These are phyloP conservation scores for Moricandia moricandioides DNA, from an alignment of 345 rosid genomes.

Conservation along the genomic window DNA sequence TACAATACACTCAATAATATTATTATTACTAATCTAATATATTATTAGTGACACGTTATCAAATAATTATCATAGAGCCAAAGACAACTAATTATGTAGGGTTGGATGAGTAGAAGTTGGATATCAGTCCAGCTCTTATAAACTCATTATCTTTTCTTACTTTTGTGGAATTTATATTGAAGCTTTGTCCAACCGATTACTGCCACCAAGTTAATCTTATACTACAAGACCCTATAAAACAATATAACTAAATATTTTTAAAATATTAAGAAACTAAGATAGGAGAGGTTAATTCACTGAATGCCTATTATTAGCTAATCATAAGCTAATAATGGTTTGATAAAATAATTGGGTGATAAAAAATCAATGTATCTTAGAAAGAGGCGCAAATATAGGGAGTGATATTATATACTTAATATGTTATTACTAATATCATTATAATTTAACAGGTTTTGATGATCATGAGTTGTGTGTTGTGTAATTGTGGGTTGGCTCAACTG, in stretches of 20 bases:
- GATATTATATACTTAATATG: background rate
- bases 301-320: slow-evolving; percentile 35
- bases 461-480: slow-evolving; percentile 35
- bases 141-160: background rate
- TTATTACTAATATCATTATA: slow-evolving; percentile 2
- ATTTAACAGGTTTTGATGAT: background rate
- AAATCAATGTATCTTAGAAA: slow-evolving; percentile 19
- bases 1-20: slow-evolving; percentile 30
- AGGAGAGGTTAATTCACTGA: slow-evolving; percentile 30
- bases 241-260: background rate
- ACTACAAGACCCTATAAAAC: background rate
- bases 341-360: slow-evolving; percentile 24
- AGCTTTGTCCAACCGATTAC: background rate
- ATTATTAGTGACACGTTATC: slow-evolving; percentile 27
- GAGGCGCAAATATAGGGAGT: slow-evolving; percentile 39
- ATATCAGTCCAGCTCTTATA: background rate
- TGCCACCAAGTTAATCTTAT: slow-evolving; percentile 6
- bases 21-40: slow-evolving; percentile 13
- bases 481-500: slow-evolving; percentile 46
- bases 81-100: slow-evolving; percentile 22
- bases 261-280: slow-evolving; percentile 9
- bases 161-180: background rate
- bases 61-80: slow-evolving; percentile 15
- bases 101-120: slow-evolving; percentile 24
- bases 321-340: slow-evolving; percentile 29